Base-by-base conservation (phyloP, 495 filamentous ascomycete species). In the Filosporella fistucella region DNA sequence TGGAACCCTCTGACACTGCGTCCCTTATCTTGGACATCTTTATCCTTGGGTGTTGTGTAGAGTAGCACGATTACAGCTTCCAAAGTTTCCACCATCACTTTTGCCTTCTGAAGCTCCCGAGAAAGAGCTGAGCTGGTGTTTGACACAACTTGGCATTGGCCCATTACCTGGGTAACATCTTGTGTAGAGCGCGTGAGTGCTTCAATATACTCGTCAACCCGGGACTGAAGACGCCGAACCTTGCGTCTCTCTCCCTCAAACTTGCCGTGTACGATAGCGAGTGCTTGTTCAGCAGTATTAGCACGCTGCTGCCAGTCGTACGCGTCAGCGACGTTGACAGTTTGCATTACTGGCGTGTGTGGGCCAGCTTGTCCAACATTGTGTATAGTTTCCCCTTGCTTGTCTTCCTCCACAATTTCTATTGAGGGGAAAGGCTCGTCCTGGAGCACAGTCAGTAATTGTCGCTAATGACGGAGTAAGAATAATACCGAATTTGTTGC, bases 11-110 rank as follows among this genome's bases (percentile, higher is more conserved):
- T n/a, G n/a, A n/a, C n/a, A n/a, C n/a, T n/a, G n/a, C n/a, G n/a
- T n/a, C n/a, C n/a, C n/a, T n/a, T n/a, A n/a, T n/a, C n/a, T n/a
- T n/a, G n/a, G n/a, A n/a, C 10, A 34, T 45, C 42, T 45, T 34
- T 30, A 23, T 49, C 17, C 18, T 32, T 35, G 22, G 47, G 26
- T 7, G 39, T 18, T 20, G 13, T 40, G 21, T 45, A 41, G 14
- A 52, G 33, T 24, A 52, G 20, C 22, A 45, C 6, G 40, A 52
- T 52, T n/a, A 46, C 33, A 46, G 49, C 49, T 35, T 52, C 33
- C 22, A 52, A 52, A 16, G 41, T 52, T 28, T 46, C 49, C 23
- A 52, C 42, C 24, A 52, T 46, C 17, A 41, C 14, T 22, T 40
- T 52, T 20, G 41, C 33, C 22, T 46, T 52, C 17, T 20, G 3